Evolutionary conservation across 2,329 filamentous ascomycete species (phyloP), one percentile per base, ranked within the genome.

Genomic region (Mycogone perniciosa): DNA sequence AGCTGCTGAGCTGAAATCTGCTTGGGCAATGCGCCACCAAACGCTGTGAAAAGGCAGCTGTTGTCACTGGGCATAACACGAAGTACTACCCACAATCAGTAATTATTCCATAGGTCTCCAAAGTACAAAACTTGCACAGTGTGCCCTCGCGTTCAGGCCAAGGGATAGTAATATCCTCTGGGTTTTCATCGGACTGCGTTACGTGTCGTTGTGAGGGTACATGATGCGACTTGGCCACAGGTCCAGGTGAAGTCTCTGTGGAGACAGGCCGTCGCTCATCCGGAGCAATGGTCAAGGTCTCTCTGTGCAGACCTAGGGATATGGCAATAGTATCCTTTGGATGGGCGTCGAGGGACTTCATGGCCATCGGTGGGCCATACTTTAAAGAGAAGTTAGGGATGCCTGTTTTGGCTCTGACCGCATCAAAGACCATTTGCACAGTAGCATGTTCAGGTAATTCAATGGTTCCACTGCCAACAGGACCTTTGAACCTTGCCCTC

Each of bases 51-150:
- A 62, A 97, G 83, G 70, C 92, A 97, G 52, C 85, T 89, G 68
- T 96, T 96, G 68, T 97, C 92, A 63, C 96, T 92, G 4, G 91
- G 89, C 92, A 97, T 96, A 46, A 97, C 88, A 10, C 92, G 85
- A 13, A 96, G 79, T 7, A 95, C 86, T 82, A 40, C 5, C 13
- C 80, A 7, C 3, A 20, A 43, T 60, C 20, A 60, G 47, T 31
- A 31, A 33, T 10, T 13, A 13, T 31, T 31, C 7, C 20, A 31
- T 11, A n/a, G 11, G 34, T 29, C 20, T 5, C n/a, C 11, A 13
- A 5, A 27, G 4, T 11, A 9, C 11, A 11, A 20, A 40, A 55
- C 58, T 55, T 63, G 79, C 80, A 66, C 31, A 83, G 60, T 31
- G 73, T 77, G 4, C 79, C 78, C 29, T 71, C 71, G 6, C 72